phyloP scores from a whole-genome alignment of 768 basidiomycete genomes.

The Tubosaeta sp. region DNA sequence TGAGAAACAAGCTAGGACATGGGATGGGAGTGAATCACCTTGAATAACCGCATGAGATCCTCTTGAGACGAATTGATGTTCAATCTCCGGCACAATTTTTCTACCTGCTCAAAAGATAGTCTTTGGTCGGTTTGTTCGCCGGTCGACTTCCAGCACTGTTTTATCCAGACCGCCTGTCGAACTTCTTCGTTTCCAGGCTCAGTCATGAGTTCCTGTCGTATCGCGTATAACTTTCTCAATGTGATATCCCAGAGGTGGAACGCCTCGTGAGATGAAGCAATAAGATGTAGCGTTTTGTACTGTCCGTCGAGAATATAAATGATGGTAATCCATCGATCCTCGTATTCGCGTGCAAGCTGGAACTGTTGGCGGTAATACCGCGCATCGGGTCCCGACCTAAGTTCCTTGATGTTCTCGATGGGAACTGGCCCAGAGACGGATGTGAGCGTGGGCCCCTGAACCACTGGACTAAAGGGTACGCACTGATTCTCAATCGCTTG shows the following conservation, averaged over 20 bases:
- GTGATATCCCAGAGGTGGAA: conserved; percentile 63
- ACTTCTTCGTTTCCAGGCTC: conserved; percentile 61
- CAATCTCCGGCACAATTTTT: conserved; percentile 64
- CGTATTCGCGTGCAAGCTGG: conserved; percentile 55
- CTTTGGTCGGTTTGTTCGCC: conserved; percentile 59
- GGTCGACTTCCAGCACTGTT: conserved; percentile 76
- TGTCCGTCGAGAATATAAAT: conserved; percentile 73
- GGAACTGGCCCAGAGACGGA: conserved; percentile 50
- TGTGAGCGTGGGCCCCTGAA: neutral
- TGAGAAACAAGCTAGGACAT: neutral
- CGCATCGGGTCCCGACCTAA: conserved; percentile 70
- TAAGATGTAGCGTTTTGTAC: conserved; percentile 84
- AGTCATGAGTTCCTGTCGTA: conserved; percentile 67
- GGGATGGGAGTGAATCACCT: conserved; percentile 32
- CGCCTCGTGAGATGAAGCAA: conserved; percentile 63
- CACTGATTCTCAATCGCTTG: conserved; percentile 62
- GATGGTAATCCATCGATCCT: conserved; percentile 79
- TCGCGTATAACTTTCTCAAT: conserved; percentile 56
- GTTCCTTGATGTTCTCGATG: conserved; percentile 83
- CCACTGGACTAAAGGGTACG: conserved; percentile 24
- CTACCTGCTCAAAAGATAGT: conserved; percentile 67
- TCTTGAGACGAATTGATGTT: conserved; percentile 56
- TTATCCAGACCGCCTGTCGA: conserved; percentile 70
- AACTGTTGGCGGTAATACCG: conserved; percentile 69
- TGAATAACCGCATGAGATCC: conserved; percentile 56